Evolutionary conservation across 768 basidiomycete genomes (phyloP).

Genomic region (Mycena chlorophos): DNA sequence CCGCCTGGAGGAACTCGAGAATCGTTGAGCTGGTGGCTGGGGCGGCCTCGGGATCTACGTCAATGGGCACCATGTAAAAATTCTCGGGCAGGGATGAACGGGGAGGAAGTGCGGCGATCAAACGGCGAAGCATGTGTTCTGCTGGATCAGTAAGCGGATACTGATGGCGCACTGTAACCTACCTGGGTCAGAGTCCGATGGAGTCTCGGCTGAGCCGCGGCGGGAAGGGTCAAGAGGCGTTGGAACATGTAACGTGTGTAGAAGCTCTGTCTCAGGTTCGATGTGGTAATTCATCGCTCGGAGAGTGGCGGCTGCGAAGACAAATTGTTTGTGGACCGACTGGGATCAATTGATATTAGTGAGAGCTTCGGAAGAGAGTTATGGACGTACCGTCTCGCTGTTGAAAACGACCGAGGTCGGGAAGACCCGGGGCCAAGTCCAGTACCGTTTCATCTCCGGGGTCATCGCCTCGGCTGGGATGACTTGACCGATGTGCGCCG

Average conservation of each 20-base stretch:
- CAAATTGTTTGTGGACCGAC: background rate
- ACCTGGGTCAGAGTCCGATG: no score
- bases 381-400: background rate
- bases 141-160: no score
- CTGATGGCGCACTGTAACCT: no score
- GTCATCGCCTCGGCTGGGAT: background rate
- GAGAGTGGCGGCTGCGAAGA: background rate
- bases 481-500: slow-evolving; percentile 59
- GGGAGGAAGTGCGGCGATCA: no score
- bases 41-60: background rate
- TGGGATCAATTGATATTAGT: background rate
- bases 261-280: background rate
- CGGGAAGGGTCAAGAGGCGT: no score
- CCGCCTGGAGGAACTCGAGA: background rate
- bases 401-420: background rate
- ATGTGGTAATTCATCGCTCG: background rate
- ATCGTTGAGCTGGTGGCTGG: background rate
- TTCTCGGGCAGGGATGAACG: background rate
- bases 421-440: background rate
- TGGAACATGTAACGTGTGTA: background rate
- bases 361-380: background rate
- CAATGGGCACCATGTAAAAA: background rate
- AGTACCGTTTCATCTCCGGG: background rate
- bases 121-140: no score
- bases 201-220: no score